Conservation (phyloP, 495 filamentous ascomycete genomes). For the Astrothelium subdiscretum region DNA sequence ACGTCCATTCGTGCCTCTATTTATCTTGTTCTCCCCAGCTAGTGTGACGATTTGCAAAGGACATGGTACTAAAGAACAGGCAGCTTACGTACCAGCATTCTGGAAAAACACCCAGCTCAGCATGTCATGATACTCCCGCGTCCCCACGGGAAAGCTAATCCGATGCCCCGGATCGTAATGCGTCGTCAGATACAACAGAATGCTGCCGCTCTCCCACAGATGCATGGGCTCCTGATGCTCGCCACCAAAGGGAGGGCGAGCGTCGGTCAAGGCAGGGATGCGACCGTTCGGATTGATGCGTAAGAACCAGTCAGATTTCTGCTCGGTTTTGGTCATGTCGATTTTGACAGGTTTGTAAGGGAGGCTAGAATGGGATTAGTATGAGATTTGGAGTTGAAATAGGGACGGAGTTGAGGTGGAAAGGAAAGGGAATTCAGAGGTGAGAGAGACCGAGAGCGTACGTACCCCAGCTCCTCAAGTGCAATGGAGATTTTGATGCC, state of each 20-base stretch:
- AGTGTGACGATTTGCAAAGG: no score
- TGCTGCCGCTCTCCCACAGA: constrained; percentile 75
- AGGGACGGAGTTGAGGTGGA: background rate
- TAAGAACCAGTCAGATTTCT: constrained; percentile 82
- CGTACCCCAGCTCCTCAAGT: constrained; percentile 70
- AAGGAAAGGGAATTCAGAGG: background rate
- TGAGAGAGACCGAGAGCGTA: background rate
- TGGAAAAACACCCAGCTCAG: constrained; percentile 62
- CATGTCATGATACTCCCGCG: constrained; percentile 65
- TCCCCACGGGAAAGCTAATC: constrained; percentile 65
- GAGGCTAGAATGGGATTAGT: constrained; percentile 16
- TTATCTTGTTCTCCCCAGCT: no score
- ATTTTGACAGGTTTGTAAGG: constrained; percentile 54
- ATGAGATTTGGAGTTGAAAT: background rate
- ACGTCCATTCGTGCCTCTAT: no score
- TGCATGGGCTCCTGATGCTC: constrained; percentile 49
- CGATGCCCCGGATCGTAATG: constrained; percentile 76
- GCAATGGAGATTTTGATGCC: constrained; percentile 77
- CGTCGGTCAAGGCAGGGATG: constrained; percentile 82
- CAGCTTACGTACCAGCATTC: constrained; percentile 43
- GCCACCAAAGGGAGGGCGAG: constrained; percentile 12
- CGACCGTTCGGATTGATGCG: constrained; percentile 91
- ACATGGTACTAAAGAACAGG: no score
- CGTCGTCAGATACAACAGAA: constrained; percentile 76
- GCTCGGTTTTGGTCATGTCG: constrained; percentile 56